Base-by-base conservation (phyloP, 2,329 filamentous ascomycete species). In the Fusarium sp. region DNA sequence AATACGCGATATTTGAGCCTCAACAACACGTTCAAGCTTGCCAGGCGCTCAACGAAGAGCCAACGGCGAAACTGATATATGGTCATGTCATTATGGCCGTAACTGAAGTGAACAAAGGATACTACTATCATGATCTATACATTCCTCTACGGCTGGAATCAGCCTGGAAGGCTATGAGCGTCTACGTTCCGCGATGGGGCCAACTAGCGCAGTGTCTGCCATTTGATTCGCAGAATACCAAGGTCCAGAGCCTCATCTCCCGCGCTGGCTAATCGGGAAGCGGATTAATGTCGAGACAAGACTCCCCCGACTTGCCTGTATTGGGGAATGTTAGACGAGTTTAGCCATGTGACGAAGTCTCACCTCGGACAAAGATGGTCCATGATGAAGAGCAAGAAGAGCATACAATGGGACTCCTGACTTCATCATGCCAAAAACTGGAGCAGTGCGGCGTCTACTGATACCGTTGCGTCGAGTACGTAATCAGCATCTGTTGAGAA, bases 321-420 rank as follows among this genome's bases (percentile, higher is more conserved):
- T 71, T 23, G 42, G 73, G 73, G 64, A 68, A 74, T 74, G 63
- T 74, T 74, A 74, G 49, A 74, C 73, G 73, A 74, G 60, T 31
- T 49, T 49, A 40, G 62, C 73, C 72, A 71, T 73, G 72, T 71
- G 73, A 73, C 59, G 55, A 58, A 67, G 67, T 72, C 56, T 64
- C 60, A 62, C 38, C 18, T 33, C 27, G 34, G 50, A 49, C 44
- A 31, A 46, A 31, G 14, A 50, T 36, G 31, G 27, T 9, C 7
- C 14, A 7, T 16, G 31, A 51, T 49, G 20, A 5, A n/a, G 42
- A 27, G 42, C 20, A 49, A n/a, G 20, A 44, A 44, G 40, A 49
- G n/a, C 42, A 23, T 23, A 34, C 38, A 16, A 40, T 55, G 62
- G 33, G 44, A 44, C 20, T 57, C 10, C 33, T 40, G 40, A 23